phyloP scores from a whole-genome alignment of 495 filamentous ascomycete genomes.

The Lichina pygmaea region DNA sequence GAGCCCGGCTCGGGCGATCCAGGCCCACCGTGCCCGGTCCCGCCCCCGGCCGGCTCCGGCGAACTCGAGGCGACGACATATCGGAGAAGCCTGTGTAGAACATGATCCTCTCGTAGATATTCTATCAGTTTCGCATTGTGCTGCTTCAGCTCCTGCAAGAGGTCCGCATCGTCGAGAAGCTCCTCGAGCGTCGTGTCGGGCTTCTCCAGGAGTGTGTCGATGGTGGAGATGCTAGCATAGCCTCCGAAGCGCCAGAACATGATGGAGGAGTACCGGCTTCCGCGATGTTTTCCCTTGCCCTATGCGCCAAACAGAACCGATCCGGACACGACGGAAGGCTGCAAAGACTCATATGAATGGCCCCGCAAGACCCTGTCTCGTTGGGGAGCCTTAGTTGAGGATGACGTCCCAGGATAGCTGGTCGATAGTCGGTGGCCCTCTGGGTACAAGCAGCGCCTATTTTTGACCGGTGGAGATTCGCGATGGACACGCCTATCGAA shows the following conservation, averaged over 20 bases:
- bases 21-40: slow-evolving; percentile 7
- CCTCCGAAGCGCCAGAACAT: slow-evolving; percentile 94
- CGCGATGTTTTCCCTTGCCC: not conserved
- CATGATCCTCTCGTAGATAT: slow-evolving; percentile 65
- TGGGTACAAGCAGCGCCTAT: too few relatives aligned
- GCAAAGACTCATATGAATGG: too few relatives aligned
- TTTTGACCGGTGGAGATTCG: too few relatives aligned
- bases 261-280: slow-evolving; percentile 13
- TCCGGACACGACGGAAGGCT: too few relatives aligned
- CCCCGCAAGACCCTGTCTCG: too few relatives aligned
- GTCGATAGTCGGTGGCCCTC: too few relatives aligned
- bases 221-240: slow-evolving; percentile 86
- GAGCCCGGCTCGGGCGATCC: slow-evolving; percentile 14
- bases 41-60: slow-evolving; percentile 17
- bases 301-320: too few relatives aligned
- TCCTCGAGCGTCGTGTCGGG: slow-evolving; percentile 86
- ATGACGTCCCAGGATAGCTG: too few relatives aligned
- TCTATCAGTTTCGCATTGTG: slow-evolving; percentile 96
- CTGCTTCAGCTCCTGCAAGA: slow-evolving; percentile 92
- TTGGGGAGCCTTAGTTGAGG: too few relatives aligned
- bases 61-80: slow-evolving; percentile 36
- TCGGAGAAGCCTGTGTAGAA: slow-evolving; percentile 66
- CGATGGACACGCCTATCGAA: too few relatives aligned
- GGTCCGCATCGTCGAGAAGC: slow-evolving; percentile 78
- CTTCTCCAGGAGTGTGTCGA: slow-evolving; percentile 91